These are phyloP conservation scores for Drechmeria coniospora DNA, from an alignment of 2,329 filamentous ascomycete species.

Conservation along the genomic window DNA sequence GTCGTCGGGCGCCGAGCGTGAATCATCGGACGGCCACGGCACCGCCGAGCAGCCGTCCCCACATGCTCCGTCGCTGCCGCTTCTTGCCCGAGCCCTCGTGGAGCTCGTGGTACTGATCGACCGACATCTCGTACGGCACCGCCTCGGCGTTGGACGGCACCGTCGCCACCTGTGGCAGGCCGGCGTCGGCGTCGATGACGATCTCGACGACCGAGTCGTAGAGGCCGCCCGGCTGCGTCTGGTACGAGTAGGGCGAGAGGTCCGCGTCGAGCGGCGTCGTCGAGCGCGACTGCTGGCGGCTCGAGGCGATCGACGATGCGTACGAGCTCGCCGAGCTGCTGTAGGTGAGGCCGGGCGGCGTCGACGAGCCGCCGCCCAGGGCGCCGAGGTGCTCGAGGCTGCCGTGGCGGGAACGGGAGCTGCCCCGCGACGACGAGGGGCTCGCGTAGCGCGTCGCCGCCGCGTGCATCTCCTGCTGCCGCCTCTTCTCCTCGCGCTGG, in stretches of 20 bases:
- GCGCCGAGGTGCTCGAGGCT: conserved; percentile 25
- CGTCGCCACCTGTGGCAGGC: conserved; percentile 20
- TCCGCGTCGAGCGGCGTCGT: conserved; percentile 35
- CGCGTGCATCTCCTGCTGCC: conserved; percentile 21
- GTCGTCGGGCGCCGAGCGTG: too few relatives aligned
- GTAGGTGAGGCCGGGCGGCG: conserved; percentile 33
- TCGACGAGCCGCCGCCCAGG: conserved; percentile 20
- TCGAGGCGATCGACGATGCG: conserved; percentile 30
- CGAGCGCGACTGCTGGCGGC: conserved; percentile 32
- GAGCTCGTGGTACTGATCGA: conserved; percentile 34
- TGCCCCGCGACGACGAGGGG: conserved; percentile 29
- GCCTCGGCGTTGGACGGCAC: conserved; percentile 16
- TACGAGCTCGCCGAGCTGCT: conserved; percentile 35
- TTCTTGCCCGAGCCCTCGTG: conserved; percentile 32
- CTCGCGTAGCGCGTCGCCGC: conserved; percentile 25
- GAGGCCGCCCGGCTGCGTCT: conserved; percentile 22
- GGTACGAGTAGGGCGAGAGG: conserved; percentile 26
- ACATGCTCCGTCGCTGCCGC: conserved; percentile 35
- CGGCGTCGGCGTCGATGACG: conserved; percentile 23
- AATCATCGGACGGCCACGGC: conserved; percentile 24
- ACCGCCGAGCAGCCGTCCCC: conserved; percentile 36
- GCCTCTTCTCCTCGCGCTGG: conserved; percentile 29
- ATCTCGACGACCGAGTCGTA: conserved; percentile 36
- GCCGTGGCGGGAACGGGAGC: conserved; percentile 24
- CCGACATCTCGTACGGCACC: conserved; percentile 40